A percentile compares a stretch with the other conserved stretches of the same genome.
These are phyloP conservation scores for Paramecium biaurelia DNA, from an alignment of 73 alveolate genomes.

Conservation along the genomic window DNA sequence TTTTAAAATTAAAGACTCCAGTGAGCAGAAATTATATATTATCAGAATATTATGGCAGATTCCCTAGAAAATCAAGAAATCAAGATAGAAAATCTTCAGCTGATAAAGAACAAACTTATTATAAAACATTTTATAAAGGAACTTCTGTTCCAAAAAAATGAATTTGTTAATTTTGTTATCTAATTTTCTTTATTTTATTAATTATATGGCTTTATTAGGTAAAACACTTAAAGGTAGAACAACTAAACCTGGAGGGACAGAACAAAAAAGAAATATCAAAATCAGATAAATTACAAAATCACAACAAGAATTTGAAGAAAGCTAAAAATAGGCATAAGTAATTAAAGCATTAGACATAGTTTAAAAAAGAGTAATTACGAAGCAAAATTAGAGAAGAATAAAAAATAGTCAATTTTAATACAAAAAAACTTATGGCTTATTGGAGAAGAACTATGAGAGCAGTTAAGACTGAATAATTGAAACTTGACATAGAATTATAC, in stretches of 20 bases:
- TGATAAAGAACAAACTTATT: neutral
- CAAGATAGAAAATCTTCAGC: neutral
- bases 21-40: neutral
- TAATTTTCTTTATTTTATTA: neutral
- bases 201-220: conserved; percentile 80
- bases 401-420: conserved; percentile 86
- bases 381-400: conserved; percentile 76
- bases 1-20: conserved; percentile 24
- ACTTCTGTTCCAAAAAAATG: neutral
- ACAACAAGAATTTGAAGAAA: conserved; percentile 76
- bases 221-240: conserved; percentile 83
- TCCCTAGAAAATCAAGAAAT: conserved; percentile 12
- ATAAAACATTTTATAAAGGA: neutral
- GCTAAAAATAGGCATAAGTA: conserved; percentile 68
- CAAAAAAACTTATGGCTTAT: conserved; percentile 92
- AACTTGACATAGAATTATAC: conserved; percentile 91
- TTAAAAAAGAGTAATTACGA: conserved; percentile 72
- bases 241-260: conserved; percentile 68
- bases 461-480: conserved; percentile 96
- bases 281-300: conserved; percentile 53
- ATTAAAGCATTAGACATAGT: conserved; percentile 39
- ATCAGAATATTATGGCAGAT: conserved; percentile 8
- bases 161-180: neutral
- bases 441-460: conserved; percentile 98
- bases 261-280: conserved; percentile 51